Conservation (phyloP, 805 yeast genomes). For the Lachancea lanzarotensis region DNA sequence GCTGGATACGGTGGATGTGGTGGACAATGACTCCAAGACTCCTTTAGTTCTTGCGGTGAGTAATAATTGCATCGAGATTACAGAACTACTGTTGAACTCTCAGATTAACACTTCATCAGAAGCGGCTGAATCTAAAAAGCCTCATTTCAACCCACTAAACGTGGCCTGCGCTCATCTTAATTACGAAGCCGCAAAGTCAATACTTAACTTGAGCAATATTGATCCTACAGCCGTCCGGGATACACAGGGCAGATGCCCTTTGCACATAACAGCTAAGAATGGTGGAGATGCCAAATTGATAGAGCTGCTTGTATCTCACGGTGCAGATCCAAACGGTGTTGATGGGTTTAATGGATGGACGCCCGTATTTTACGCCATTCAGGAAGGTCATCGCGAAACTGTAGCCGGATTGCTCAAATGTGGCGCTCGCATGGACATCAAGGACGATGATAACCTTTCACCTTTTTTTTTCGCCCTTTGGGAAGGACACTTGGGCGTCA, state of each 20-base stretch:
- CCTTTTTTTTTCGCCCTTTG: conserved; percentile 88
- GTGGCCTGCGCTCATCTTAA: conserved; percentile 86
- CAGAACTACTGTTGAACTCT: conserved; percentile 40
- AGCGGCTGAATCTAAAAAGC: conserved; percentile 43
- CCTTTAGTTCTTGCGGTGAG: conserved; percentile 77
- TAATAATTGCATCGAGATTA: conserved; percentile 52
- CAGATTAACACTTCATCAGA: conserved; percentile 44
- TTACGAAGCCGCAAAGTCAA: conserved; percentile 55
- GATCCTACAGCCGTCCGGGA: conserved; percentile 38
- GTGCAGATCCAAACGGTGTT: conserved; percentile 66
- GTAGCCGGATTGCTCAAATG: conserved; percentile 62
- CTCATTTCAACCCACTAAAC: conserved; percentile 70
- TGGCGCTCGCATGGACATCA: conserved; percentile 62
- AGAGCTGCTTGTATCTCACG: conserved; percentile 59
- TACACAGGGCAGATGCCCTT: conserved; percentile 83
- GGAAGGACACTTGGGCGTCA: conserved; percentile 85
- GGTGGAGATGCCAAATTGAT: conserved; percentile 66
- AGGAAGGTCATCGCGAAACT: conserved; percentile 70
- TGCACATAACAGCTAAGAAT: conserved; percentile 81
- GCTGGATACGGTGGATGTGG: conserved; percentile 31
- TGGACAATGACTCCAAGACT: conserved; percentile 73
- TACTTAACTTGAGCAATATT: conserved; percentile 41
- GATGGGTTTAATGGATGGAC: conserved; percentile 93
- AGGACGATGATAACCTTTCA: conserved; percentile 73
- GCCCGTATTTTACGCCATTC: conserved; percentile 84